These are phyloP conservation scores for Pseudogymnoascus sp. DNA, from an alignment of 2,329 filamentous ascomycete species.

Conservation along the genomic window DNA sequence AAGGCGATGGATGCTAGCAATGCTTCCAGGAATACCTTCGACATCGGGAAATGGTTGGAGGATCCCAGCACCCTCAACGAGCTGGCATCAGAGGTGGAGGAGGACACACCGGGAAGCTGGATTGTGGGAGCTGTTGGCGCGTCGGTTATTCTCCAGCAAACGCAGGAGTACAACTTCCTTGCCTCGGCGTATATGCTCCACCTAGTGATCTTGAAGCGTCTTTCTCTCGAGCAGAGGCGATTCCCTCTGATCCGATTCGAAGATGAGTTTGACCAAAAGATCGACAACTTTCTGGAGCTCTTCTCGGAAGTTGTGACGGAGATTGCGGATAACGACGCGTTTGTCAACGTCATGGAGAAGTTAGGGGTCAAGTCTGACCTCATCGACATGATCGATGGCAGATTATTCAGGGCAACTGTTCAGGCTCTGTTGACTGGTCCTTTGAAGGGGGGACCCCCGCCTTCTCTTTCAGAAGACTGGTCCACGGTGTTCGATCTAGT, in stretches of 20 bases:
- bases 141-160: constrained; percentile 7
- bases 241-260: constrained; percentile 29
- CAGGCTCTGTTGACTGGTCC: constrained; percentile 21
- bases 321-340: constrained; percentile 26
- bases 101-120: background rate
- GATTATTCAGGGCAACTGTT: constrained; percentile 29
- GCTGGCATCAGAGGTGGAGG: background rate
- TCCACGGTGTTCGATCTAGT: constrained; percentile 6
- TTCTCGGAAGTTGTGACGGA: constrained; percentile 29
- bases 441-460: constrained; percentile 15
- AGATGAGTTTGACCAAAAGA: constrained; percentile 24
- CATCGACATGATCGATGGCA: constrained; percentile 47
- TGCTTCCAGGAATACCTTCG: background rate
- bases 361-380: constrained; percentile 34
- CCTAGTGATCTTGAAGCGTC: constrained; percentile 31
- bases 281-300: constrained; percentile 31
- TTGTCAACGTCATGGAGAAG: constrained; percentile 16
- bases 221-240: constrained; percentile 32
- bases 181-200: constrained; percentile 36
- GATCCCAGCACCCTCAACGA: constrained; percentile 3
- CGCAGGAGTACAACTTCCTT: constrained; percentile 21
- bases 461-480: constrained; percentile 21
- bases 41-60: background rate
- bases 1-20: background rate
- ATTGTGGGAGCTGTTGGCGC: background rate